phyloP scores from a whole-genome alignment of 176 grass and related monocot species.

The Eleusine coracana region DNA sequence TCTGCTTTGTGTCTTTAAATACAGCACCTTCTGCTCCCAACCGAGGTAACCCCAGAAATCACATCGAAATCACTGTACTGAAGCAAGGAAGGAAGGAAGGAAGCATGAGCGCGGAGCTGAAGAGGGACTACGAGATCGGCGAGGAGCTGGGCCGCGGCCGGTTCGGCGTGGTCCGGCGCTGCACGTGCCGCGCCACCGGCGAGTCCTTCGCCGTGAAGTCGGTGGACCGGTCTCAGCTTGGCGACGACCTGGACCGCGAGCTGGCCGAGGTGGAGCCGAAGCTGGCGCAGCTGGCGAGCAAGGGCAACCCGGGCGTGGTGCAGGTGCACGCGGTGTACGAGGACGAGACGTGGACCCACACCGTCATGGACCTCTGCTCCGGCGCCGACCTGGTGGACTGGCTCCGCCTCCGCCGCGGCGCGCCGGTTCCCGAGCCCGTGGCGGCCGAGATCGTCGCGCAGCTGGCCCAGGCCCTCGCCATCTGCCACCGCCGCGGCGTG shows the following conservation, averaged over 20 bases:
- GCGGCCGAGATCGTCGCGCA: constrained; percentile 54
- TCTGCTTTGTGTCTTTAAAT: constrained; percentile 38
- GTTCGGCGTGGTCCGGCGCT: constrained; percentile 77
- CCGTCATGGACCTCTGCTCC: constrained; percentile 77
- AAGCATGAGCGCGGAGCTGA: constrained; percentile 68
- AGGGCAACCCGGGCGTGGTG: constrained; percentile 76
- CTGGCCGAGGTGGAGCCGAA: constrained; percentile 65
- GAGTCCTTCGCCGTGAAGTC: constrained; percentile 80
- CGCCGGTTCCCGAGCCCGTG: constrained; percentile 58
- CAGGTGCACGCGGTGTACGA: constrained; percentile 76
- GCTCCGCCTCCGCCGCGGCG: constrained; percentile 60
- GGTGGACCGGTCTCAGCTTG: constrained; percentile 67
- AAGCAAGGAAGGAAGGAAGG: too few species aligned
- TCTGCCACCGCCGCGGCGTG: constrained; percentile 74
- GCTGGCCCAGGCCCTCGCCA: constrained; percentile 55
- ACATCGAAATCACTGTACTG: background rate
- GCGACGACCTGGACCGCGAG: constrained; percentile 74
- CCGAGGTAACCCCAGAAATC: constrained; percentile 22
- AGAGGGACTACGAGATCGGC: constrained; percentile 68
- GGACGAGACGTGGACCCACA: constrained; percentile 66
- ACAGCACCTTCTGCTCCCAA: background rate
- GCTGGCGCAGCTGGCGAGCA: constrained; percentile 56
- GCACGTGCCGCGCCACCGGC: constrained; percentile 66
- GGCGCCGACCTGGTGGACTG: constrained; percentile 78
- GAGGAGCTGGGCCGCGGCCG: constrained; percentile 79